A percentile compares a stretch with the other conserved stretches of the same genome.
These are phyloP conservation scores for Globisporangium abappressorium DNA, from an alignment of 352 stramenopile genomes.

Conservation along the genomic window DNA sequence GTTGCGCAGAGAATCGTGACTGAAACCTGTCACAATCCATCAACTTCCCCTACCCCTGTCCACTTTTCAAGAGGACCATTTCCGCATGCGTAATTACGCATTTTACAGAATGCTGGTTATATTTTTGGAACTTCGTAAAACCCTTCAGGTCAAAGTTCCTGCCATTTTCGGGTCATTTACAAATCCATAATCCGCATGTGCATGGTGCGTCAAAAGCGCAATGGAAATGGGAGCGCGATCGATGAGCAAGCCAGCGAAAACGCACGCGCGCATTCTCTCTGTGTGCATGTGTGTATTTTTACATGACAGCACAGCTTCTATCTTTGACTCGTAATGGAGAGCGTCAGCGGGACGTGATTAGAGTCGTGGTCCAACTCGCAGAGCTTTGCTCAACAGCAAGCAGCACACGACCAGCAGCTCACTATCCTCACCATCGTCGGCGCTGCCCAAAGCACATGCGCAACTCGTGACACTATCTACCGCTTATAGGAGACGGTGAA, in stretches of 20 bases:
- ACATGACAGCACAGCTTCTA: background rate
- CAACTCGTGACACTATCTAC: background rate
- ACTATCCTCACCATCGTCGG: background rate
- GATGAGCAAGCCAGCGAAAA: background rate
- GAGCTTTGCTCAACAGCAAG: background rate
- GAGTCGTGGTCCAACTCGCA: background rate
- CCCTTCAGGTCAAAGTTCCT: background rate
- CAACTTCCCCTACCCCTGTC: background rate
- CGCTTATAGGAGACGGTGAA: background rate
- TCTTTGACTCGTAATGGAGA: background rate
- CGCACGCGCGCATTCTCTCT: background rate
- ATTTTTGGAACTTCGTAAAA: background rate
- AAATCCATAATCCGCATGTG: no score
- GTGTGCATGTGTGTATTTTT: background rate
- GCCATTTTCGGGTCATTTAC: no score
- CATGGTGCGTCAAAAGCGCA: background rate
- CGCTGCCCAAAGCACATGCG: background rate
- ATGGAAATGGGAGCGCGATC: background rate
- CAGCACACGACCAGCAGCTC: background rate
- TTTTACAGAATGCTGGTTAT: background rate
- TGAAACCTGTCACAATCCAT: slow-evolving; percentile 4
- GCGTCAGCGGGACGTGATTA: background rate
- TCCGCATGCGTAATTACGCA: background rate
- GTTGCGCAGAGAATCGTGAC: background rate
- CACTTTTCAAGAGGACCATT: background rate